Evolutionary conservation across 2,329 filamentous ascomycete species (phyloP), one percentile per base, ranked within the genome.

Genomic region (Arachnomyces sp.): DNA sequence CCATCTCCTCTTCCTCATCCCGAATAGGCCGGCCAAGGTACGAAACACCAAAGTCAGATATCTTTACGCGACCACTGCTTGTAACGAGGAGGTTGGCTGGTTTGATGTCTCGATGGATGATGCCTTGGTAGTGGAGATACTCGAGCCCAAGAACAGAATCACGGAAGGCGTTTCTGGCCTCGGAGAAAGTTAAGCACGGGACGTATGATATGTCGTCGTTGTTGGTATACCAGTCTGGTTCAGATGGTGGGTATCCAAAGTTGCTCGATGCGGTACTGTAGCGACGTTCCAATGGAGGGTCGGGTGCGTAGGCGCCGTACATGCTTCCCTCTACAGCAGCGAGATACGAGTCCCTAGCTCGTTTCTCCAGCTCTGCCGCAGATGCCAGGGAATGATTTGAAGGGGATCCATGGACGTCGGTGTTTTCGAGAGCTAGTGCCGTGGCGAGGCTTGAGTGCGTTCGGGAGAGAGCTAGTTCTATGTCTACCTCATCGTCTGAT

Each of bases 21-120:
- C 85, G 76, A 43, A 89, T 84, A 1, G 87, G 87, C 37, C 87
- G 80, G 18, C 92, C 92, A 47, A 98, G 86, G 61, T 96, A 98
- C 1, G 92, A 98, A 1, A 98, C 92, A 25, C 92, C 92, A 67
- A 98, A 98, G 57, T 98, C 92, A 4, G 92, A 96, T 45, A 98
- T 98, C 70, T 98, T 98, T 56, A 95, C 86, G 11, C 82, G 80
- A 51, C 89, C 81, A 48, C 88, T 82, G 52, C 71, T 80, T 37
- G 87, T 93, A 70, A 90, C 88, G 5, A 98, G 72, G 5, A 98
- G 73, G 58, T 96, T 96, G 29, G 90, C 89, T 1, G 84, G 84
- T 57, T 89, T 90, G 61, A 90, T 89, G 55, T 90, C 84, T 36
- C 84, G 78, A 54, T 90, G 84, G 17, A 89, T 84, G 33, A 90